phyloP scores from a whole-genome alignment of 495 filamentous ascomycete genomes.

The Penicillium maclennaniae region DNA sequence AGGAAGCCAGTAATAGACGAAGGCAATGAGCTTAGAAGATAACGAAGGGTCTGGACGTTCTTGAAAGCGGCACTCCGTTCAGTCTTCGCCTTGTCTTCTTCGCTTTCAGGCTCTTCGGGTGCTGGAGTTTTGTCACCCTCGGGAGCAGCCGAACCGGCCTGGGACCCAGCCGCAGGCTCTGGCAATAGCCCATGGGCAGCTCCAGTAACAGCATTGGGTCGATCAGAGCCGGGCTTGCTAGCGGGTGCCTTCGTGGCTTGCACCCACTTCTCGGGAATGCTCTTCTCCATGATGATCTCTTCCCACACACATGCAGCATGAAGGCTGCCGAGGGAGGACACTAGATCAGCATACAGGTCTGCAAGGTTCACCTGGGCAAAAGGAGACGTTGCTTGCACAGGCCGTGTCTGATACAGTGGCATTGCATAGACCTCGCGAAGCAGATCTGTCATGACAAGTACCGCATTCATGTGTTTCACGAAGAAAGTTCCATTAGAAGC shows the following conservation, averaged over 20 bases:
- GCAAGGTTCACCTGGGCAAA: conserved; percentile 74
- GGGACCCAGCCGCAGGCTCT: conserved; percentile 13
- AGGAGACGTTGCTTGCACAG: conserved; percentile 46
- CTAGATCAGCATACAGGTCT: conserved; percentile 68
- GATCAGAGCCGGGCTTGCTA: conserved; percentile 42
- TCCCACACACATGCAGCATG: conserved; percentile 79
- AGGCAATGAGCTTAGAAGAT: conserved; percentile 70
- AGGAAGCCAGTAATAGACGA: conserved; percentile 71
- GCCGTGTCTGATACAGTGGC: conserved; percentile 58
- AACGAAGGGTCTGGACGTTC: conserved; percentile 72
- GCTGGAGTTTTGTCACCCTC: conserved; percentile 20
- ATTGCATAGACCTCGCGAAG: conserved; percentile 68
- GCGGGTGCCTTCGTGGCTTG: conserved; percentile 55
- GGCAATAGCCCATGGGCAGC: conserved; percentile 12
- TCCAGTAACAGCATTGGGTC: conserved; percentile 37
- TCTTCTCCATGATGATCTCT: conserved; percentile 67
- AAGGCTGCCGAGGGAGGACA: conserved; percentile 68
- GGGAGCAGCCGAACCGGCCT: conserved; percentile 17
- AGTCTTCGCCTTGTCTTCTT: conserved; percentile 33
- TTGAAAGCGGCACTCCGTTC: conserved; percentile 59
- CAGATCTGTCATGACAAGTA: conserved; percentile 68
- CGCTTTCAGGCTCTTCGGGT: conserved; percentile 37
- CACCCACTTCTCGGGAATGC: conserved; percentile 63
- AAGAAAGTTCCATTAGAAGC: conserved; percentile 63
- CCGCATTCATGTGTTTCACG: conserved; percentile 70